These are phyloP conservation scores for Dendrobium nobile DNA, from an alignment of 106 monocot species.

Conservation along the genomic window DNA sequence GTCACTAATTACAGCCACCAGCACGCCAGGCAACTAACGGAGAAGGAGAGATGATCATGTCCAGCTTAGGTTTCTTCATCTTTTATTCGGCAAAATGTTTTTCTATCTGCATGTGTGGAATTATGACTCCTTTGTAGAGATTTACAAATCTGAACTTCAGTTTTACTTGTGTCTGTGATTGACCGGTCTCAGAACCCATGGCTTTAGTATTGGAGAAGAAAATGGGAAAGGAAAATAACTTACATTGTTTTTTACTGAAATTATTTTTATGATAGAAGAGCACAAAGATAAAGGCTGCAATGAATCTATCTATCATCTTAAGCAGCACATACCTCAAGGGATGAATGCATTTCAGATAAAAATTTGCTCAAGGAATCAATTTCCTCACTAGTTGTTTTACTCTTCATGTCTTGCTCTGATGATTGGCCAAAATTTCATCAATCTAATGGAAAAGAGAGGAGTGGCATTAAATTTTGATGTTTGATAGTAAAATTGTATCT, in stretches of 20 bases:
- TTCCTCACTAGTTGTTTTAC: conserved; percentile 33
- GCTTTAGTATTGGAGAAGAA: conserved; percentile 23
- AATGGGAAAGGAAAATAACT: background rate
- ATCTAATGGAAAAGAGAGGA: conserved; percentile 38
- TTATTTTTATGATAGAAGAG: background rate
- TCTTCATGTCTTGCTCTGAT: conserved; percentile 19
- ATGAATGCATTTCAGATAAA: conserved; percentile 52
- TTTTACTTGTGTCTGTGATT: conserved; percentile 17
- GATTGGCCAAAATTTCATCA: conserved; percentile 56
- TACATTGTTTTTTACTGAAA: background rate
- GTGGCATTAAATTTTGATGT: background rate
- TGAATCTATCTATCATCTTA: background rate
- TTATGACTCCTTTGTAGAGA: background rate
- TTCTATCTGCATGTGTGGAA: background rate
- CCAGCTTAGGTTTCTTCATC: conserved; percentile 11
- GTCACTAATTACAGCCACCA: conserved; percentile 39
- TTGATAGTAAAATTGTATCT: background rate
- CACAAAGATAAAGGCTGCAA: background rate
- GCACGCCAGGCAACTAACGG: conserved; percentile 77
- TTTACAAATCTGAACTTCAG: background rate
- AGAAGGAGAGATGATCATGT: conserved; percentile 74
- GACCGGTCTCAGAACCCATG: conserved; percentile 52
- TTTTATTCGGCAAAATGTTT: background rate
- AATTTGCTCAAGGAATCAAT: conserved; percentile 51
- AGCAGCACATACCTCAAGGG: conserved; percentile 51